A percentile compares a stretch with the other conserved stretches of the same genome.
Evolutionary conservation across 768 basidiomycete genomes (phyloP).

Genomic region (Boletus rufocinnamomeus): DNA sequence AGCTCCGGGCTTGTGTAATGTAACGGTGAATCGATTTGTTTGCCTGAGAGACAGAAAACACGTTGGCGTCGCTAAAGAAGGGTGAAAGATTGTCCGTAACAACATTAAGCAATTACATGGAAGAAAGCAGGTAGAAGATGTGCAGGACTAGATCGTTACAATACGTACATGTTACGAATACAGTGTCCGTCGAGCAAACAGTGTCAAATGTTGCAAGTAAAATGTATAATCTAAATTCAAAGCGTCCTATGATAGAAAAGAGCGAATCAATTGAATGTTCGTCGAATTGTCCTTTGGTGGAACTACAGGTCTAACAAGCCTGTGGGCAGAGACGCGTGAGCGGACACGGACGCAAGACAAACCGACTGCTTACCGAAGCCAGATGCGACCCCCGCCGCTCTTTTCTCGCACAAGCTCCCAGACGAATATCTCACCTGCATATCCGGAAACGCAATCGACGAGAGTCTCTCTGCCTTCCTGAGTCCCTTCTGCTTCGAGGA

Average conservation of each 20-base stretch:
- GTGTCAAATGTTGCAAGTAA: constrained; percentile 8
- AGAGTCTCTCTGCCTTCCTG: constrained; percentile 59
- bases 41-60: not conserved
- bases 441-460: constrained; percentile 50
- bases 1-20: not conserved
- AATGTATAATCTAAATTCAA: constrained; percentile 20
- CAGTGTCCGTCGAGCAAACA: constrained; percentile 14
- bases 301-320: constrained; percentile 26
- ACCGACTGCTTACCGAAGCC: constrained; percentile 57
- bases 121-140: constrained; percentile 6
- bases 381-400: constrained; percentile 57
- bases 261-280: constrained; percentile 24
- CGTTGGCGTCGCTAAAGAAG: constrained; percentile 5
- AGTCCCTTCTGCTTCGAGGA: constrained; percentile 79
- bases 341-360: not conserved
- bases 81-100: constrained; percentile 11
- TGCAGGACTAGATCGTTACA: constrained; percentile 7
- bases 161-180: constrained; percentile 18
- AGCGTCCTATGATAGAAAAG: constrained; percentile 24
- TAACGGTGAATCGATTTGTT: not conserved
- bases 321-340: constrained; percentile 3
- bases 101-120: constrained; percentile 20
- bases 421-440: constrained; percentile 36
- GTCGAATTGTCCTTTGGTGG: constrained; percentile 25
- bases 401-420: constrained; percentile 68